Conservation (phyloP, 2,329 filamentous ascomycete species). For the Colletotrichum incanum region DNA sequence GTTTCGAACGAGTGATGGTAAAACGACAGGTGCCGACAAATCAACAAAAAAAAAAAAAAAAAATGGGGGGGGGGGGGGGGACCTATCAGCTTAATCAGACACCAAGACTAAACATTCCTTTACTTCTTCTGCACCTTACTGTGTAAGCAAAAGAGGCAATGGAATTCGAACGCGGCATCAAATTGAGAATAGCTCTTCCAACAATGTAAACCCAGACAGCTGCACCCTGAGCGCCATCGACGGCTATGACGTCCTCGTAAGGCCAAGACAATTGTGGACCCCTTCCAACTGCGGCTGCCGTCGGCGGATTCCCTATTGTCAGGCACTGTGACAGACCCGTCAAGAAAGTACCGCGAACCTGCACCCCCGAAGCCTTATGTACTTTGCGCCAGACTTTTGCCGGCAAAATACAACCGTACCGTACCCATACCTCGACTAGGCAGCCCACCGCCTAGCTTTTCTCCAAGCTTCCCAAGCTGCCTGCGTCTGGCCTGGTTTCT, state of each 20-base stretch:
- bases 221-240: neutral
- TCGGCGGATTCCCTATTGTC: constrained; percentile 1
- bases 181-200: neutral
- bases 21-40: neutral
- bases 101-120: too few relatives aligned
- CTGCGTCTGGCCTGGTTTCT: constrained; percentile 19
- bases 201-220: neutral
- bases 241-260: constrained; percentile 32
- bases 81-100: too few relatives aligned
- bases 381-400: constrained; percentile 6
- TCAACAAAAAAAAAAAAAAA: too few relatives aligned
- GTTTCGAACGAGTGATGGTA: neutral
- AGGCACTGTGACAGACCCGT: constrained; percentile 23
- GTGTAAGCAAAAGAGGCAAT: neutral
- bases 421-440: neutral
- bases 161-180: neutral
- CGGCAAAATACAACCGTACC: neutral
- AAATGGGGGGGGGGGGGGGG: too few relatives aligned
- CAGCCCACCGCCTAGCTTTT: constrained; percentile 35
- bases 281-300: constrained; percentile 20
- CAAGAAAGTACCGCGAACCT: constrained; percentile 6
- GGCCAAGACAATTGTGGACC: constrained; percentile 4
- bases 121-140: neutral
- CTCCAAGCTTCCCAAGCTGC: constrained; percentile 39
- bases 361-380: constrained; percentile 1